Conservation (phyloP, 1,284 basidiomycete species). For the Ceraceosorus guamensis region DNA sequence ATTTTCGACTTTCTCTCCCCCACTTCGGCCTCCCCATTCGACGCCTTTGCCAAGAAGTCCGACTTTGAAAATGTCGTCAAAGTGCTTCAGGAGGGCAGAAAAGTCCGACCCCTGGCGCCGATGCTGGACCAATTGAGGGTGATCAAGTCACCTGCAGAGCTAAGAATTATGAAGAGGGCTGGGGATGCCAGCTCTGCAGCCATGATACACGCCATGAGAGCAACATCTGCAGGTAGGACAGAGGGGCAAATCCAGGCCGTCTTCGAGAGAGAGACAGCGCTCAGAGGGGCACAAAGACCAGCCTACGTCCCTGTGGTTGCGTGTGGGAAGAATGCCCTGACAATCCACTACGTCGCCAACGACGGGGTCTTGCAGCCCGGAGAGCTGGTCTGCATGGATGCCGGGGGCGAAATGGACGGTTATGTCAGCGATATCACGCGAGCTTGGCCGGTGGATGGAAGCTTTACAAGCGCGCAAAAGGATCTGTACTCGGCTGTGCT, state of each 20-base stretch:
- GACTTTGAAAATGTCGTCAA: constrained; percentile 43
- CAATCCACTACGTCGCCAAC: constrained; percentile 28
- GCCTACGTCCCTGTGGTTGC: constrained; percentile 48
- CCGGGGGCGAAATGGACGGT: constrained; percentile 57
- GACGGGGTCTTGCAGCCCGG: constrained; percentile 23
- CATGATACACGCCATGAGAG: constrained; percentile 43
- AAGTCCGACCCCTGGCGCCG: constrained; percentile 31
- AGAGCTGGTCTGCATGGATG: constrained; percentile 43
- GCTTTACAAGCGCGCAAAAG: constrained; percentile 69
- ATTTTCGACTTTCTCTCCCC: constrained; percentile 44
- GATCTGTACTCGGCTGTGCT: constrained; percentile 82
- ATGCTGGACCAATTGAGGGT: constrained; percentile 37
- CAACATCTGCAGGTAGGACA: constrained; percentile 18
- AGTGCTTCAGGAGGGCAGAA: constrained; percentile 35
- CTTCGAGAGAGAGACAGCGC: constrained; percentile 38
- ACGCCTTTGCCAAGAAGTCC: constrained; percentile 38
- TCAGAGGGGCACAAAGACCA: constrained; percentile 36
- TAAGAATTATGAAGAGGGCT: constrained; percentile 41
- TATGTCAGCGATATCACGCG: constrained; percentile 52
- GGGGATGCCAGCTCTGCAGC: constrained; percentile 34
- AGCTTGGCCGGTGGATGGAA: constrained; percentile 48
- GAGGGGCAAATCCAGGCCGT: constrained; percentile 39
- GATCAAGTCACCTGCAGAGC: constrained; percentile 38
- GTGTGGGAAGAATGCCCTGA: constrained; percentile 25
- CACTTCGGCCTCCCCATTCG: constrained; percentile 29